Evolutionary conservation across 1,284 basidiomycete species (phyloP).

Genomic region (Moniliella sp.): DNA sequence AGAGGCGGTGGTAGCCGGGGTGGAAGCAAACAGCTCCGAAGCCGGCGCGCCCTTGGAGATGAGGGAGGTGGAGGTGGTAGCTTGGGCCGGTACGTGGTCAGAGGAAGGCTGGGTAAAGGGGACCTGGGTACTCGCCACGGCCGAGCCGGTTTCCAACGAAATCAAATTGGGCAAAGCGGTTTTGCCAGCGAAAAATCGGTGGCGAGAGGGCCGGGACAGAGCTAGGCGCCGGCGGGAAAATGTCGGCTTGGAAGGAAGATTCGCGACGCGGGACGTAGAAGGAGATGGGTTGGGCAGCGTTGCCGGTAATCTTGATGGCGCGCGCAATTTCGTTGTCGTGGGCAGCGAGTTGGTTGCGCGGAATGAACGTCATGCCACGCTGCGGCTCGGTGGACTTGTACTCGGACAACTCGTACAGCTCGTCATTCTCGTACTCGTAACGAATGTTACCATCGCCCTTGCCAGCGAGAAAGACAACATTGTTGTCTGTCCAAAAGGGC

Average conservation of each 20-base stretch:
- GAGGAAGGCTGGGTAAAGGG: constrained; percentile 2
- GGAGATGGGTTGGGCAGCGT: constrained; percentile 60
- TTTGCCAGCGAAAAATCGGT: constrained; percentile 52
- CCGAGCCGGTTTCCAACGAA: constrained; percentile 36
- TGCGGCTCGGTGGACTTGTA: constrained; percentile 77
- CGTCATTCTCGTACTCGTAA: constrained; percentile 72
- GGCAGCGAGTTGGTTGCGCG: constrained; percentile 64
- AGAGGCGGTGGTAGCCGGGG: constrained; percentile 4
- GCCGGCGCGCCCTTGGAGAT: neutral
- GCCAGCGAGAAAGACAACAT: constrained; percentile 59
- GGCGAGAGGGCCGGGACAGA: constrained; percentile 57
- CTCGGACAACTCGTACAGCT: constrained; percentile 46
- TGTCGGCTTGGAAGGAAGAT: constrained; percentile 73
- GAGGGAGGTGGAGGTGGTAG: constrained; percentile 2
- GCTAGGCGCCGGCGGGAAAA: constrained; percentile 74
- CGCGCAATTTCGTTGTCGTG: constrained; percentile 83
- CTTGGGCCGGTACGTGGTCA: constrained; percentile 2
- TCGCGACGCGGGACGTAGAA: constrained; percentile 84
- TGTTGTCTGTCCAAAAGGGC: constrained; percentile 77
- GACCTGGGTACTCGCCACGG: constrained; percentile 1
- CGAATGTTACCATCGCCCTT: constrained; percentile 36
- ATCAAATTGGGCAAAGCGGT: constrained; percentile 43
- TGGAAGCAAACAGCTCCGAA: constrained; percentile 2
- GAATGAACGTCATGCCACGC: constrained; percentile 86
- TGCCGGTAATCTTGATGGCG: constrained; percentile 66